phyloP scores from a whole-genome alignment of 2,329 filamentous ascomycete genomes.

The Lecanosticta acicola region DNA sequence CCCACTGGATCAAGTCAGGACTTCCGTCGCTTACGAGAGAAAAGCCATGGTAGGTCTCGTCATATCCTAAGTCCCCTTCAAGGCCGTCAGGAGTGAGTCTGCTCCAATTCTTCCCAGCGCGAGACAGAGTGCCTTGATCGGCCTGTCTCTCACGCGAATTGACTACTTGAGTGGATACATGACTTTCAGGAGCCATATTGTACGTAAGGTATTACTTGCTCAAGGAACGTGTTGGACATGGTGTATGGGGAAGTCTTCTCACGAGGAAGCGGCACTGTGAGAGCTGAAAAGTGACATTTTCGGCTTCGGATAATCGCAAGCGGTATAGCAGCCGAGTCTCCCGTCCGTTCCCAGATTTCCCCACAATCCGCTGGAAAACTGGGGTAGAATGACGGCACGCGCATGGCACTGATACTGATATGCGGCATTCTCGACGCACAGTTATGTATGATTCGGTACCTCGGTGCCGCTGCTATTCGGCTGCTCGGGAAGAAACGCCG shows the following conservation, averaged over 20 bases:
- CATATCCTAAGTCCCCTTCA: conserved; percentile 18
- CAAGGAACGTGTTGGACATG: neutral
- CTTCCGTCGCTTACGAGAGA: neutral
- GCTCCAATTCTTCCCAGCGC: conserved; percentile 20
- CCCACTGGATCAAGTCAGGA: neutral
- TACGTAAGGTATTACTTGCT: neutral
- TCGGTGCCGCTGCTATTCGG: too few relatives aligned
- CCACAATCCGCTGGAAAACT: too few relatives aligned
- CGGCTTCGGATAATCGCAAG: too few relatives aligned
- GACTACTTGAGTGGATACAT: neutral
- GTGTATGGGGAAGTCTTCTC: neutral
- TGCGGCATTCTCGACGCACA: too few relatives aligned
- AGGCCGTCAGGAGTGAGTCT: conserved; percentile 19
- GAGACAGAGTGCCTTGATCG: neutral
- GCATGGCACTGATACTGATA: too few relatives aligned
- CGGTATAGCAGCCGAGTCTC: too few relatives aligned
- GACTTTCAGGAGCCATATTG: neutral
- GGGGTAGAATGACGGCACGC: too few relatives aligned
- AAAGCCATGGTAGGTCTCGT: conserved; percentile 19
- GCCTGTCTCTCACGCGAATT: neutral
- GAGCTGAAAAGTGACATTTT: neutral
- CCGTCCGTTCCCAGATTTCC: too few relatives aligned
- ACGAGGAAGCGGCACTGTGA: neutral
- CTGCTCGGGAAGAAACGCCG: too few relatives aligned
- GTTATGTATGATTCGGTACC: too few relatives aligned